These are phyloP conservation scores for Gigaspora rosea DNA, from an alignment of 192 early-diverging fungal genomes.

Conservation along the genomic window DNA sequence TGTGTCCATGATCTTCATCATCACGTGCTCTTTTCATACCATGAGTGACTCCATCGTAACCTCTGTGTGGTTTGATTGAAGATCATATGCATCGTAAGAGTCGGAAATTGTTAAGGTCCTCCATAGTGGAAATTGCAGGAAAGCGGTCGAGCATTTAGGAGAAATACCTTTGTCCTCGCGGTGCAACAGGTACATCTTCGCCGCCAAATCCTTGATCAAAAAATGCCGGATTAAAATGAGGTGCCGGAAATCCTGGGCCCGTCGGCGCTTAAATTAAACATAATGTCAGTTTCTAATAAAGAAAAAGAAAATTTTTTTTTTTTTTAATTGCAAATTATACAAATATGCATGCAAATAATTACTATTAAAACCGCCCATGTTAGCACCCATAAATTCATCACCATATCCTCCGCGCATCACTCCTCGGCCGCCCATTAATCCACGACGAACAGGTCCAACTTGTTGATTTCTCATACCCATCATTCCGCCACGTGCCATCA, in stretches of 20 bases:
- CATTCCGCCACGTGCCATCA: conserved; percentile 31
- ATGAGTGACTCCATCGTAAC: conserved; percentile 14
- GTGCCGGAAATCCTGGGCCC: conserved; percentile 36
- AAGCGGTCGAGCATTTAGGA: not conserved
- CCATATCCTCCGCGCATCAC: conserved; percentile 36
- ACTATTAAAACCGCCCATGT: conserved; percentile 7
- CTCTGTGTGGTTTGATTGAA: conserved; percentile 17
- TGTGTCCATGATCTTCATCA: conserved; percentile 20
- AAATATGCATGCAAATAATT: not conserved
- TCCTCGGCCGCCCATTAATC: conserved; percentile 28
- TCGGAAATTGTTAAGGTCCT: conserved; percentile 1
- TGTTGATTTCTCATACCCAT: conserved; percentile 36
- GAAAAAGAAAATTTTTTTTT: too few species aligned
- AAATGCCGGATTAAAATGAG: conserved; percentile 49
- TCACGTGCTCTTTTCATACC: conserved; percentile 32
- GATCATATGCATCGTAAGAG: not conserved
- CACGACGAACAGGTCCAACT: conserved; percentile 21
- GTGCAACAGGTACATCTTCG: conserved; percentile 31
- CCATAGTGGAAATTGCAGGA: not conserved
- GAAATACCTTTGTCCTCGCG: conserved; percentile 33
- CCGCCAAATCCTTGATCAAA: conserved; percentile 38
- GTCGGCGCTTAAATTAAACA: conserved; percentile 1
- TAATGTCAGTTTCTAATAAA: not conserved
- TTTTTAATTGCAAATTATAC: too few species aligned
- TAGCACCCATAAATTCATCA: conserved; percentile 21